These are phyloP conservation scores for Casaregolazyma lundiana DNA, from an alignment of 1,139 yeast genomes.

Conservation along the genomic window DNA sequence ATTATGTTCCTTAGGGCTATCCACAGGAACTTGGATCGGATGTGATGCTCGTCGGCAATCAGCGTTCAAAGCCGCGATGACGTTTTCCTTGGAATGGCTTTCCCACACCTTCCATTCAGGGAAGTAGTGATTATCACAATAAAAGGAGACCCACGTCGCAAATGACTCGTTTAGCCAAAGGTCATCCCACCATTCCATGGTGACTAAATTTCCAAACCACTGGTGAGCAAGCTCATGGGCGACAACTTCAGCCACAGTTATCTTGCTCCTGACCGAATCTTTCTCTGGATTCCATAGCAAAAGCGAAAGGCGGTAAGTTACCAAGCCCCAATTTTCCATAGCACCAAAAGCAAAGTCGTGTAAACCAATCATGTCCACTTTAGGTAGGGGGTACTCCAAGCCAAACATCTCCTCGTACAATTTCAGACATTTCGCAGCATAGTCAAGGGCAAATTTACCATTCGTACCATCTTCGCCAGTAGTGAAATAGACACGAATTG, in stretches of 20 bases:
- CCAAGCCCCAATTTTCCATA: conserved; percentile 78
- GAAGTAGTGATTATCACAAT: conserved; percentile 57
- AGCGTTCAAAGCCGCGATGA: conserved; percentile 58
- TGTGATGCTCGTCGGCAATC: conserved; percentile 73
- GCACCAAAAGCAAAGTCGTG: conserved; percentile 76
- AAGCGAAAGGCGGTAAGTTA: conserved; percentile 69
- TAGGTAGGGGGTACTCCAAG: conserved; percentile 66
- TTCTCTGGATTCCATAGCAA: conserved; percentile 57
- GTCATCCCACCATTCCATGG: conserved; percentile 87
- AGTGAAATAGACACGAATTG: conserved; percentile 69
- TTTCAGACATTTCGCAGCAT: conserved; percentile 62
- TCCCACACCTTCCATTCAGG: conserved; percentile 74
- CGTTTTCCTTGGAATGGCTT: conserved; percentile 56
- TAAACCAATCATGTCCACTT: conserved; percentile 68
- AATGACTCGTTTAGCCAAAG: conserved; percentile 81
- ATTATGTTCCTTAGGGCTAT: conserved; percentile 68
- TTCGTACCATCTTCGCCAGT: conserved; percentile 56
- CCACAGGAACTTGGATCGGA: conserved; percentile 73
- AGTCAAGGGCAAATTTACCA: conserved; percentile 50
- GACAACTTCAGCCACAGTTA: conserved; percentile 72
- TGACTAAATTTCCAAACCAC: conserved; percentile 79
- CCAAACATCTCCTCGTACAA: conserved; percentile 63
- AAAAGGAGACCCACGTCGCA: conserved; percentile 77
- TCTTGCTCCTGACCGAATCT: conserved; percentile 48
- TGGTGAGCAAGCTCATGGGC: conserved; percentile 82